Percentiles rank a stretch among this genome's conserved stretches.
phyloP scores from a whole-genome alignment of 768 basidiomycete species.

The Cystofilobasidium ferigula region DNA sequence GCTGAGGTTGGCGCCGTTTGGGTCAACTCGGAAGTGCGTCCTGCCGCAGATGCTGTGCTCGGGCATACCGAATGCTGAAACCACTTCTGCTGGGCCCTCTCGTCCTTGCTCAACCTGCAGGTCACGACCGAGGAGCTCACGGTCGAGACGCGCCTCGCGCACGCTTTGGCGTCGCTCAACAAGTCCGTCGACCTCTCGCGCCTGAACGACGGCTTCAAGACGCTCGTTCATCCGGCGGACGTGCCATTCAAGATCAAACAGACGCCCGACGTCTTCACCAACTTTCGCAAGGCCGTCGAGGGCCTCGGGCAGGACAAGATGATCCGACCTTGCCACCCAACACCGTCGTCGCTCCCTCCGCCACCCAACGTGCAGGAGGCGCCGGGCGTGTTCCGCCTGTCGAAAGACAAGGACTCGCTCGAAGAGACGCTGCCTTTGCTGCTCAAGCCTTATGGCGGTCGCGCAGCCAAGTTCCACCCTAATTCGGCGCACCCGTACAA shows the following conservation, averaged over 20 bases:
- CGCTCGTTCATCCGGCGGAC: constrained; percentile 35
- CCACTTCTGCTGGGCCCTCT: neutral
- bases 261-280: constrained; percentile 39
- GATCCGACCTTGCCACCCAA: constrained; percentile 34
- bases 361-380: constrained; percentile 16
- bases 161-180: neutral
- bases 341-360: constrained; percentile 25
- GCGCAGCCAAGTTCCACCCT: neutral
- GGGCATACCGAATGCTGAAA: neutral
- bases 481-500: constrained; percentile 37
- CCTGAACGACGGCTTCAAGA: constrained; percentile 32
- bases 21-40: constrained; percentile 37
- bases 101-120: constrained; percentile 20
- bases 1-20: constrained; percentile 36
- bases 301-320: constrained; percentile 37
- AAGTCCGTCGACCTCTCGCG: constrained; percentile 20
- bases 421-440: constrained; percentile 9
- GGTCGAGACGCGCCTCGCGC: constrained; percentile 27
- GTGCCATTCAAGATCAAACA: constrained; percentile 35
- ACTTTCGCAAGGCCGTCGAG: constrained; percentile 42
- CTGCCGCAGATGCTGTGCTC: too few relatives aligned
- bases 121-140: constrained; percentile 27
- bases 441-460: constrained; percentile 2
- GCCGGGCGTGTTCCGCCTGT: neutral
- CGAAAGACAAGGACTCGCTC: neutral